phyloP scores from a whole-genome alignment of 306 rosid genomes.

The Argentina anserina region DNA sequence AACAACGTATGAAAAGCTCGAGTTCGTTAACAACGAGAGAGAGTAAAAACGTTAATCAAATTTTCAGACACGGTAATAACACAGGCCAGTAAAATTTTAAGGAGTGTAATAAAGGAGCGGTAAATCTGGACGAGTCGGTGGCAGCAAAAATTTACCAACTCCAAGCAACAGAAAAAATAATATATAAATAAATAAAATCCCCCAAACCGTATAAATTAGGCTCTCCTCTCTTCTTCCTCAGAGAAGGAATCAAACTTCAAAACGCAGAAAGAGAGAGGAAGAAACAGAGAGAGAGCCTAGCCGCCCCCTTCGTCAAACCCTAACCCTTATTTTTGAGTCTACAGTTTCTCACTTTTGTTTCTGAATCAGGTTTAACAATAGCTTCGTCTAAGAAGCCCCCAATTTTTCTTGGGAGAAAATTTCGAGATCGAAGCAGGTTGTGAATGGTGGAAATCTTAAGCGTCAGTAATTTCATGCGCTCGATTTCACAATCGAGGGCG shows the following conservation, averaged over 20 bases:
- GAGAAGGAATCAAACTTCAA: neutral
- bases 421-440: conserved; percentile 34
- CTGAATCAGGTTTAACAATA: neutral
- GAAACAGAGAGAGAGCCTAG: neutral
- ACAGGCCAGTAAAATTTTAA: neutral
- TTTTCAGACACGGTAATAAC: neutral
- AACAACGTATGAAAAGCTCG: neutral
- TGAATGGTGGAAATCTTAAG: conserved; percentile 93
- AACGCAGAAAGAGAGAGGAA: neutral
- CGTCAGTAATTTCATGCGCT: conserved; percentile 65
- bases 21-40: neutral
- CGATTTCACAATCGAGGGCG: conserved; percentile 61
- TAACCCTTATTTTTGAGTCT: neutral
- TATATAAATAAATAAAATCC: neutral
- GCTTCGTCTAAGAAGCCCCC: neutral
- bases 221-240: neutral
- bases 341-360: neutral
- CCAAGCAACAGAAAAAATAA: neutral
- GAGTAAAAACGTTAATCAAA: neutral
- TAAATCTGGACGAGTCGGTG: neutral
- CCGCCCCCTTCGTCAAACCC: neutral
- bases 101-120: neutral
- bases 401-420: neutral
- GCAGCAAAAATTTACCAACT: neutral
- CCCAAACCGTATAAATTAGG: neutral